A percentile compares a stretch with the other conserved stretches of the same genome.
phyloP scores from a whole-genome alignment of 306 rosid genomes.

The Prunus dulcis region DNA sequence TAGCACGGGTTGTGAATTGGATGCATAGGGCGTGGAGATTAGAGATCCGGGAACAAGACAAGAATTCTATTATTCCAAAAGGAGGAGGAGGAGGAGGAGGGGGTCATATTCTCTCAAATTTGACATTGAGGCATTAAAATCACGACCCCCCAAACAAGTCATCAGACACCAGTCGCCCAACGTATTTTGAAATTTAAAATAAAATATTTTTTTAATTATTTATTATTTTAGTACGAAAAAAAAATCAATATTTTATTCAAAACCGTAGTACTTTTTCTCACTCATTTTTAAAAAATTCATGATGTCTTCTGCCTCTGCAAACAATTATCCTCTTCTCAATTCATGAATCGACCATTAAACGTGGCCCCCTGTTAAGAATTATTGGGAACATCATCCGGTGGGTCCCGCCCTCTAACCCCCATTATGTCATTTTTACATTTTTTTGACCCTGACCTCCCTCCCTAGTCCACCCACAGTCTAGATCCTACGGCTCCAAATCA shows the following conservation, averaged over 20 bases:
- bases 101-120: neutral
- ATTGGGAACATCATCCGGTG: slow-evolving; percentile 51
- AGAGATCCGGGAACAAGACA: neutral
- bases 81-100: neutral
- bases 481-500: slow-evolving; percentile 22
- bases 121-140: neutral
- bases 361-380: slow-evolving; percentile 40
- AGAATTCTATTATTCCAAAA: neutral
- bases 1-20: too few species aligned
- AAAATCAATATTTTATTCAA: neutral
- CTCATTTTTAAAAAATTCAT: neutral
- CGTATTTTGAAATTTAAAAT: too few species aligned
- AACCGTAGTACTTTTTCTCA: neutral
- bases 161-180: too few species aligned
- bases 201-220: too few species aligned
- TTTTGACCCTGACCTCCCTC: neutral
- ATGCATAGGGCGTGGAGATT: too few species aligned
- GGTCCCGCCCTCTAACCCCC: slow-evolving; percentile 28
- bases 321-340: slow-evolving; percentile 44
- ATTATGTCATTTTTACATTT: neutral
- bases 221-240: neutral
- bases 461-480: neutral
- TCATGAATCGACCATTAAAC: slow-evolving; percentile 49
- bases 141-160: neutral
- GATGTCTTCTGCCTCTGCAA: slow-evolving; percentile 7